These are phyloP conservation scores for Collybia sordida DNA, from an alignment of 768 basidiomycete genomes.

Conservation along the genomic window DNA sequence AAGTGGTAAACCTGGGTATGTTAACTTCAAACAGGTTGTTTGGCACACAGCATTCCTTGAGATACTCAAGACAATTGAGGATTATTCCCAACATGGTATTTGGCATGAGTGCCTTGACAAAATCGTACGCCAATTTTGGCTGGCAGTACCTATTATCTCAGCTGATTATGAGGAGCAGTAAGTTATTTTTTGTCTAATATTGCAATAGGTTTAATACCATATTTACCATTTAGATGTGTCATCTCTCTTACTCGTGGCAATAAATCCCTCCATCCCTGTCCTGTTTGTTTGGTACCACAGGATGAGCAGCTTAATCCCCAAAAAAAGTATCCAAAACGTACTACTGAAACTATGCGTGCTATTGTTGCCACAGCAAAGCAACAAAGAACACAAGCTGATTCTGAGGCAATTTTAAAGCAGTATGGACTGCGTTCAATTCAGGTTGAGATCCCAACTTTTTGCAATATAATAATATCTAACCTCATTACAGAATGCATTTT, in stretches of 20 bases:
- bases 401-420: slow-evolving; percentile 20
- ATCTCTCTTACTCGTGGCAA: too few relatives aligned
- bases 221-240: too few relatives aligned
- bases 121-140: slow-evolving; percentile 7
- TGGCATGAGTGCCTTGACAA: slow-evolving; percentile 16
- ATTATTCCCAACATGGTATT: slow-evolving; percentile 15
- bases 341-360: slow-evolving; percentile 12
- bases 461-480: slow-evolving; percentile 3
- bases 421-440: slow-evolving; percentile 19
- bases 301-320: slow-evolving; percentile 23
- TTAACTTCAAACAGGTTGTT: slow-evolving; percentile 30
- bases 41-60: slow-evolving; percentile 35
- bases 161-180: slow-evolving; percentile 22
- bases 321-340: slow-evolving; percentile 9
- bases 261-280: slow-evolving; percentile 33
- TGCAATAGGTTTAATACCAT: too few relatives aligned
- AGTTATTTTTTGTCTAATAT: neutral
- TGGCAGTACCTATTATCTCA: slow-evolving; percentile 1
- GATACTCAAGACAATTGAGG: slow-evolving; percentile 24
- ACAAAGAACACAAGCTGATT: neutral
- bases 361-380: slow-evolving; percentile 10
- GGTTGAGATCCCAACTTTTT: too few relatives aligned
- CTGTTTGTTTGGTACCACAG: slow-evolving; percentile 32
- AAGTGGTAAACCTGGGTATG: slow-evolving; percentile 25
- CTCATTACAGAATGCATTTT: slow-evolving; percentile 38